These are phyloP conservation scores for Trichoderma endophyticum DNA, from an alignment of 2,329 filamentous ascomycete species.

Conservation along the genomic window DNA sequence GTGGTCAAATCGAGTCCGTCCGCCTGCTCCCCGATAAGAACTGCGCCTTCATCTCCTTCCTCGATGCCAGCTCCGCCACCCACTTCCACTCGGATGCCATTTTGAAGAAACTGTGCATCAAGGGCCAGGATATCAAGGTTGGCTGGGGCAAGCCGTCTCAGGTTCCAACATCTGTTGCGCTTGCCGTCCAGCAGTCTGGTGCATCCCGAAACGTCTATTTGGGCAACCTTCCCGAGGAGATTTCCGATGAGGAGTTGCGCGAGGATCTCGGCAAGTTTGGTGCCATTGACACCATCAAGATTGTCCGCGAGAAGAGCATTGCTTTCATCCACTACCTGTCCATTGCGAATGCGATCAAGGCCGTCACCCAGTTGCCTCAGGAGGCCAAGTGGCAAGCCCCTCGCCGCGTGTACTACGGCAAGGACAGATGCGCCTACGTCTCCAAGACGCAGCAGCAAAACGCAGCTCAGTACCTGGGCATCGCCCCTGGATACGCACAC, in stretches of 20 bases:
- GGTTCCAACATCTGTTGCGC: constrained; percentile 93
- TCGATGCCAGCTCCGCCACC: constrained; percentile 94
- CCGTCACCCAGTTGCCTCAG: constrained; percentile 91
- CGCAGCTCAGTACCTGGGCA: constrained; percentile 94
- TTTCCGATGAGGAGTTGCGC: constrained; percentile 84
- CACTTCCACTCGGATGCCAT: constrained; percentile 99
- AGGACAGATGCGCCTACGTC: constrained; percentile 96
- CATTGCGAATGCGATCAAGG: constrained; percentile 97
- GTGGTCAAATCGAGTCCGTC: constrained; percentile 98
- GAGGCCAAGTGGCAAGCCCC: constrained; percentile 96
- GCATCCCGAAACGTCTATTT: constrained; percentile 97
- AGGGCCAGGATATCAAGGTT: constrained; percentile 98
- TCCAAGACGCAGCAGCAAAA: constrained; percentile 99
- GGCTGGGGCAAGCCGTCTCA: constrained; percentile 99
- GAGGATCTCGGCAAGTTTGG: constrained; percentile 97
- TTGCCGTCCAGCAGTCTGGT: constrained; percentile 95
- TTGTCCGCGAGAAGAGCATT: constrained; percentile 96
- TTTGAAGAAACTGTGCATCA: constrained; percentile 98
- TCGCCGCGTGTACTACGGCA: constrained; percentile 95
- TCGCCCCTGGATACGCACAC: constrained; percentile 93
- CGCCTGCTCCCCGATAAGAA: constrained; percentile 97
- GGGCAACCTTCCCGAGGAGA: constrained; percentile 87
- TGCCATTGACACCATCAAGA: constrained; percentile 94
- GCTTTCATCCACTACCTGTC: constrained; percentile 97
- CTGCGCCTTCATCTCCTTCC: constrained; percentile 98